Percentiles rank a stretch among this genome's conserved stretches.
These are phyloP conservation scores for Trametes villosa DNA, from an alignment of 768 basidiomycete genomes.

Conservation along the genomic window DNA sequence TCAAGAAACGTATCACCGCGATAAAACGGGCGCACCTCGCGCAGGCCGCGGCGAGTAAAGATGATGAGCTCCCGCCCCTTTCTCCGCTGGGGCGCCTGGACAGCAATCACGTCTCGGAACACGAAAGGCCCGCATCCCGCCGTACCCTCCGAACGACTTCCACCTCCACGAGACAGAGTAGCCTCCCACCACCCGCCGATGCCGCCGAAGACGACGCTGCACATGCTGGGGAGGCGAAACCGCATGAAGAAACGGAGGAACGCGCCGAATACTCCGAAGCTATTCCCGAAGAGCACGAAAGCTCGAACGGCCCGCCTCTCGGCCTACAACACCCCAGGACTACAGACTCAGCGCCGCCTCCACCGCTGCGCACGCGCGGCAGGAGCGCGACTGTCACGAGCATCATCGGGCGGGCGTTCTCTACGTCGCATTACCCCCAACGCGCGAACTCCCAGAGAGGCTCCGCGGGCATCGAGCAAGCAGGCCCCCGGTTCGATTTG, in stretches of 20 bases:
- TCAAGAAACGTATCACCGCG: conserved; percentile 67
- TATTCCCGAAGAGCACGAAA: not conserved
- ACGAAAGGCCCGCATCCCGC: not conserved
- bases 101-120: conserved; percentile 1
- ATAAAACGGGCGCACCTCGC: conserved; percentile 43
- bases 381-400: conserved; percentile 11
- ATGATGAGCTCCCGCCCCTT: not conserved
- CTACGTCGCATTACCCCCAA: not conserved
- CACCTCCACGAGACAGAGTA: not conserved
- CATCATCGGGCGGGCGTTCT: conserved; percentile 10
- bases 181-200: not conserved
- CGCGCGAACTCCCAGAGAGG: conserved; percentile 6
- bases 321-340: not conserved
- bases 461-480: not conserved
- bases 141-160: not conserved
- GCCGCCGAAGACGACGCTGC: not conserved
- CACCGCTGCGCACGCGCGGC: not conserved
- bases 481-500: conserved; percentile 13
- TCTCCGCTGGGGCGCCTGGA: conserved; percentile 12
- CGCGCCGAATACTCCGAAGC: conserved; percentile 1
- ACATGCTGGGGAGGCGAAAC: not conserved
- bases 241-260: not conserved
- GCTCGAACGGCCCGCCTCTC: not conserved
- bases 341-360: not conserved
- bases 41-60: not conserved